Evolutionary conservation across 768 basidiomycete species (phyloP), one percentile per base, ranked within the genome.

Genomic region (Dacryopinax spathularia): DNA sequence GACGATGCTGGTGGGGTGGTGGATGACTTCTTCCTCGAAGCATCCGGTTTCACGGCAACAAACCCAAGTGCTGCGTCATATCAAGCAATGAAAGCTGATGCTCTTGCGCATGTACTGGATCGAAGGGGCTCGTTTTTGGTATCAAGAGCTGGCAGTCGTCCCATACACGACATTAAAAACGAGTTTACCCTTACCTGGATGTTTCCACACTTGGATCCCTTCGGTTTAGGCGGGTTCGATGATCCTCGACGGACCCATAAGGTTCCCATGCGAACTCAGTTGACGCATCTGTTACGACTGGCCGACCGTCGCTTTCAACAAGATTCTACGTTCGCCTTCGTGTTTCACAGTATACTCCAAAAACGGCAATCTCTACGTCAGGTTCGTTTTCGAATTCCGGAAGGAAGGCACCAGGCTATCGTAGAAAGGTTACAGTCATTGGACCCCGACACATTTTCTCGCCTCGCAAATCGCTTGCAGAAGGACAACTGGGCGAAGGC

Each of bases 151-250:
- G 29, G 48, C 10, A 56, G 29, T 56, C 48, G 29, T 27, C 13
- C 75, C 6, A 70, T 70, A 0, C 75, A 75, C 66, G 75, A 78
- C 60, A 77, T 75, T 67, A 65, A 65, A 33, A 76, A 79, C 65
- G 73, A 73, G 1, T 6, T 41, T 7, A 39, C 79, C 18, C 75
- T 80, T 48, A 77, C 77, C 0, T 71, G 69, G 64, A 72, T 77
- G 18, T 79, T 76, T 67, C 78, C 79, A 1, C 76, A 76, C 0
- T 62, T 81, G 0, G 79, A 74, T 69, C 78, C 78, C 0, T 79
- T 74, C 67, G 77, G 79, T 0, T 64, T 74, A 20, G 77, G 79
- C 1, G 78, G 79, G 1, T 76, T 77, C 65, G 74, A 80, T 63
- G 69, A 80, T 65, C 18, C 13, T 1, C 22, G 37, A 9, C 43